Conservation (phyloP, 2,329 filamentous ascomycete genomes). For the Didymella glomerata region DNA sequence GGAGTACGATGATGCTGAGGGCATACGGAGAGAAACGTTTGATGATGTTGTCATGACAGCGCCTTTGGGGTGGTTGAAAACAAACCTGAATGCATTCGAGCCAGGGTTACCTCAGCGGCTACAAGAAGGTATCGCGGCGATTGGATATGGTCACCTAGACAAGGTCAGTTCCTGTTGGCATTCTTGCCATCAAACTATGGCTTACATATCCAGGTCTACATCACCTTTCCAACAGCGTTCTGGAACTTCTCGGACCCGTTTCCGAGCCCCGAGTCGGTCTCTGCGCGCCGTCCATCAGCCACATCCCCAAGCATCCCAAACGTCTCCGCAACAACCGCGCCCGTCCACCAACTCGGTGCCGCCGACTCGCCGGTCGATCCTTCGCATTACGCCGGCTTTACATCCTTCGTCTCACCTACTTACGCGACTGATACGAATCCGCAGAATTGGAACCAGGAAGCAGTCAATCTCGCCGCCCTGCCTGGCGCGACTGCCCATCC, state of each 20-base stretch:
- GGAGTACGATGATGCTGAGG: slow-evolving; percentile 50
- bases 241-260: slow-evolving; percentile 63
- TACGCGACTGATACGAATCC: slow-evolving; percentile 72
- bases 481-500: slow-evolving; percentile 69
- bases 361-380: slow-evolving; percentile 40
- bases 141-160: slow-evolving; percentile 75
- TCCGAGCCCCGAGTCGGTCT: neutral
- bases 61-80: slow-evolving; percentile 67
- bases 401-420: slow-evolving; percentile 75
- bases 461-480: slow-evolving; percentile 77
- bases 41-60: slow-evolving; percentile 74
- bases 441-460: slow-evolving; percentile 75
- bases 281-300: slow-evolving; percentile 3
- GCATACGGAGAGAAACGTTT: slow-evolving; percentile 61
- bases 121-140: slow-evolving; percentile 67
- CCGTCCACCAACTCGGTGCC: slow-evolving; percentile 44
- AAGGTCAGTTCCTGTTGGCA: slow-evolving; percentile 59
- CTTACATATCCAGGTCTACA: slow-evolving; percentile 48
- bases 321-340: slow-evolving; percentile 49
- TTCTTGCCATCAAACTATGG: slow-evolving; percentile 29
- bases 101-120: slow-evolving; percentile 67
- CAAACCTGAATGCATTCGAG: slow-evolving; percentile 60
- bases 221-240: slow-evolving; percentile 76
- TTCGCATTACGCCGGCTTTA: slow-evolving; percentile 68
- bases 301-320: slow-evolving; percentile 42